phyloP scores from a whole-genome alignment of 768 basidiomycete genomes.

The Rhodotorula taiwanensis region DNA sequence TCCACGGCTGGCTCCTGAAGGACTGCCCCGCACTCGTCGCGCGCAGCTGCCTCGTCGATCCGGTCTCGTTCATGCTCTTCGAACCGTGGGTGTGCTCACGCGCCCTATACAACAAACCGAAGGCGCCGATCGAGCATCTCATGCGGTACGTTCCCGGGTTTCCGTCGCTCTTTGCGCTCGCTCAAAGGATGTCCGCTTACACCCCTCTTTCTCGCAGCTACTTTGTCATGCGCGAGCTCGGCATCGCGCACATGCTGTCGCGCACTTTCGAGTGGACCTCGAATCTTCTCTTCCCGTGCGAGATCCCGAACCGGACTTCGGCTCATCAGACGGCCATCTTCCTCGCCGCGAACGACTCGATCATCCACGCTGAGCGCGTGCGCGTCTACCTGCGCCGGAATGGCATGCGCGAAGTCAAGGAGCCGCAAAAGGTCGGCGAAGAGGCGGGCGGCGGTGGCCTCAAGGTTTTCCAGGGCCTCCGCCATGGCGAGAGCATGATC shows the following conservation, averaged over 20 bases:
- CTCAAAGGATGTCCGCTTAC: neutral
- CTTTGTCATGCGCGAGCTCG: slow-evolving; percentile 79
- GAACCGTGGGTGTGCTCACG: slow-evolving; percentile 78
- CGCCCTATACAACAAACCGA: slow-evolving; percentile 61
- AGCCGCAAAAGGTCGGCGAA: slow-evolving; percentile 4
- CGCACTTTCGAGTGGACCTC: slow-evolving; percentile 48
- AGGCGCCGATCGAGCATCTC: slow-evolving; percentile 55
- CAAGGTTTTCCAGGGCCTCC: slow-evolving; percentile 27
- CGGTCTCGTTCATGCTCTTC: slow-evolving; percentile 59
- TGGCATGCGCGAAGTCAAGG: slow-evolving; percentile 2
- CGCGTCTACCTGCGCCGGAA: slow-evolving; percentile 55
- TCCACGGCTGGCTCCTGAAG: slow-evolving; percentile 86
- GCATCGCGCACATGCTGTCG: slow-evolving; percentile 71
- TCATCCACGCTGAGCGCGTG: slow-evolving; percentile 71
- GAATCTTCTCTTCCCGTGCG: slow-evolving; percentile 83
- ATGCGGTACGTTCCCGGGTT: slow-evolving; percentile 48
- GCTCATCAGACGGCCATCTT: slow-evolving; percentile 62
- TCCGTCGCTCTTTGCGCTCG: neutral
- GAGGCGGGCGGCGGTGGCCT: slow-evolving; percentile 16
- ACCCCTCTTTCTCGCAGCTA: slow-evolving; percentile 49
- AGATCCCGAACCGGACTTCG: slow-evolving; percentile 55
- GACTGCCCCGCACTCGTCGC: slow-evolving; percentile 59
- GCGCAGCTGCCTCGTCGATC: slow-evolving; percentile 84
- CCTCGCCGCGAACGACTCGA: slow-evolving; percentile 73
- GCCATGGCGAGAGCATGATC: slow-evolving; percentile 35